Base-by-base conservation (phyloP, 1,284 basidiomycete genomes). In the Somion occarium region DNA sequence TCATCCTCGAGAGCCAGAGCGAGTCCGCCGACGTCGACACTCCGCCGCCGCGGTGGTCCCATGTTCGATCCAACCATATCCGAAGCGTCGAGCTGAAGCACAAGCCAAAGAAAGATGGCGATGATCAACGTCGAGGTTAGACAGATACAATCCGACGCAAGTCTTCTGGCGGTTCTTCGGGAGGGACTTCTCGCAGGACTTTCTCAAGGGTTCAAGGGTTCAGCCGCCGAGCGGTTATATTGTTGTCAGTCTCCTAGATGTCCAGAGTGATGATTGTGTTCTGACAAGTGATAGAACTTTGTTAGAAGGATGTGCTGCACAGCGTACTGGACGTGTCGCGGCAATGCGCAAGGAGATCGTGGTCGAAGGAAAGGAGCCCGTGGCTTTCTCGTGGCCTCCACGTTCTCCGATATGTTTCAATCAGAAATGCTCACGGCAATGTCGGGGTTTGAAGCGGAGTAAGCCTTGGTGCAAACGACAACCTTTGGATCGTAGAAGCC, bases 21-120 rank as follows among this genome's bases (percentile, higher is more conserved):
- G 51, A 94, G 77, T 38, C 91, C 91, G 23, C 91, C 91, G 38
- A 90, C 78, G 65, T 94, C 92, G 53, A 92, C 89, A 64, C 88
- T 91, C 44, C 87, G 73, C 52, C 91, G 66, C n/a, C 82, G 65
- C 15, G 34, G 50, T 38, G 46, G 60, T 38, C 55, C 56, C 39
- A 34, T 34, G 30, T 7, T 15, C 30, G 30, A 15, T 7, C 7
- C 30, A 34, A 7, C 30, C 30, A 34, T 7, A 34, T n/a, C n/a
- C n/a, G n/a, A n/a, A n/a, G n/a, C n/a, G n/a, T n/a, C n/a, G n/a
- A n/a, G n/a, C n/a, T n/a, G 30, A 34, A 34, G 30, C 30, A 34
- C 30, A 34, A 7, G 15, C 7, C 30, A 34, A 34, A 34, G 30
- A 34, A 34, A 15, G 30, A 7, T 7, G 30, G 30, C 7, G 30